Evolutionary conservation across 805 yeast genomes (phyloP).

Genomic region (Debaryomyces tyrocola): DNA sequence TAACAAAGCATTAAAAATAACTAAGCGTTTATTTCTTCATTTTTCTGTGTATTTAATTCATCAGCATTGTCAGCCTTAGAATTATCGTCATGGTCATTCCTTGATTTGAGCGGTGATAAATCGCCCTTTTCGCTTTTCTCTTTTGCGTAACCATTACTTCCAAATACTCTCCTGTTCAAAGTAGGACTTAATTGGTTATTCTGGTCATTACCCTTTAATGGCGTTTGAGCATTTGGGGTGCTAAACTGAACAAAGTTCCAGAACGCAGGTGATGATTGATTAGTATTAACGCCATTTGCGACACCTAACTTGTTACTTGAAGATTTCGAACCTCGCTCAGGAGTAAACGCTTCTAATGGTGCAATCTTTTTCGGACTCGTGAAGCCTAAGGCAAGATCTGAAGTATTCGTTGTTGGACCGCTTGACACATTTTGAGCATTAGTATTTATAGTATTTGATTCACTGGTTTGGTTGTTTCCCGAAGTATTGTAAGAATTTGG

Average conservation of each 20-base stretch:
- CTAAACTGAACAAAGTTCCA: slow-evolving; percentile 88
- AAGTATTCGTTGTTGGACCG: slow-evolving; percentile 22
- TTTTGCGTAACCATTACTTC: slow-evolving; percentile 8
- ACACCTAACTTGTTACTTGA: slow-evolving; percentile 20
- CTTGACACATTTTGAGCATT: slow-evolving; percentile 16
- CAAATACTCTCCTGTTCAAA: slow-evolving; percentile 26
- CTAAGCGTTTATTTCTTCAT: slow-evolving; percentile 3
- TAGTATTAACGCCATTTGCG: slow-evolving; percentile 35
- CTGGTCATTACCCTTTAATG: slow-evolving; percentile 39
- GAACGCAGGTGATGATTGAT: slow-evolving; percentile 81
- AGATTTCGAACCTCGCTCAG: slow-evolving; percentile 41
- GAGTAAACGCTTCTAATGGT: slow-evolving; percentile 45
- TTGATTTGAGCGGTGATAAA: slow-evolving; percentile 16
- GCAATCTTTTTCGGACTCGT: slow-evolving; percentile 44
- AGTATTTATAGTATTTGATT: slow-evolving; percentile 11
- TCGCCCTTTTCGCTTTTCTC: slow-evolving; percentile 14
- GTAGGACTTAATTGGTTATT: slow-evolving; percentile 43
- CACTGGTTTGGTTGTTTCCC: slow-evolving; percentile 9
- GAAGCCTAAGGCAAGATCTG: slow-evolving; percentile 38
- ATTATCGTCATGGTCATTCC: slow-evolving; percentile 1
- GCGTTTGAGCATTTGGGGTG: slow-evolving; percentile 46
- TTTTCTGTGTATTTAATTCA: background rate
- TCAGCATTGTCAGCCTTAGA: background rate
- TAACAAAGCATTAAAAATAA: background rate
- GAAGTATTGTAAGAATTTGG: slow-evolving; percentile 4